These are phyloP conservation scores for Vanrija sp. DNA, from an alignment of 1,284 basidiomycete species.

Conservation along the genomic window DNA sequence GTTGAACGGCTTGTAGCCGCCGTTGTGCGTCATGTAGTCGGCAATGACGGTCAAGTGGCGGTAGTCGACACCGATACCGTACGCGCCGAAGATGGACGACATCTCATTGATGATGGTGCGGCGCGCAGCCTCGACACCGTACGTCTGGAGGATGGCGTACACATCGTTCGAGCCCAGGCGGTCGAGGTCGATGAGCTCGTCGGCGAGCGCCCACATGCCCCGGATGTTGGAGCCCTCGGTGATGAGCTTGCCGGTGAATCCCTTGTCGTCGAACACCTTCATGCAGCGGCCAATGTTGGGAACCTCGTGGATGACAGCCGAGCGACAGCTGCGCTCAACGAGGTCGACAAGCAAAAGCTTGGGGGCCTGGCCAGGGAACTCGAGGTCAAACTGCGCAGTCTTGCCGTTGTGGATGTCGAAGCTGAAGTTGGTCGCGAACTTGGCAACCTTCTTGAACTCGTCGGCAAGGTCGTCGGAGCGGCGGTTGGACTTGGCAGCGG, in stretches of 20 bases:
- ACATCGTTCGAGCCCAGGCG: slow-evolving; percentile 93
- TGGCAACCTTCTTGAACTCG: slow-evolving; percentile 52
- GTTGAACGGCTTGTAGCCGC: slow-evolving; percentile 97
- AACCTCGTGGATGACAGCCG: slow-evolving; percentile 82
- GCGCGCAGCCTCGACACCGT: slow-evolving; percentile 96
- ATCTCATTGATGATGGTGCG: slow-evolving; percentile 83
- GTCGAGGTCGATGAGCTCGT: slow-evolving; percentile 74
- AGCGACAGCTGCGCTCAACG: slow-evolving; percentile 76
- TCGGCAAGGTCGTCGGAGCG: slow-evolving; percentile 48
- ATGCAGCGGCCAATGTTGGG: slow-evolving; percentile 67
- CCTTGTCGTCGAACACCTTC: slow-evolving; percentile 50
- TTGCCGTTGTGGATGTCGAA: slow-evolving; percentile 62
- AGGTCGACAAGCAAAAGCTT: slow-evolving; percentile 89
- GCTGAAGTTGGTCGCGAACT: slow-evolving; percentile 60
- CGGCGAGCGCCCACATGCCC: slow-evolving; percentile 84
- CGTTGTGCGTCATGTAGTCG: slow-evolving; percentile 99
- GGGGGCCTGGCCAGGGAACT: slow-evolving; percentile 62
- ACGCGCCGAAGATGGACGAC: slow-evolving; percentile 88
- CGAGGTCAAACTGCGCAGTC: slow-evolving; percentile 71
- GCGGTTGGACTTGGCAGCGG: slow-evolving; percentile 51
- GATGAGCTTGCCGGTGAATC: slow-evolving; percentile 47
- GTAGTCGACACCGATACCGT: slow-evolving; percentile 93
- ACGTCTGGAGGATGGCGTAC: slow-evolving; percentile 83
- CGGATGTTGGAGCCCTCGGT: slow-evolving; percentile 82
- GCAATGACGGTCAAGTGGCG: slow-evolving; percentile 96